Conservation (phyloP, 2,329 filamentous ascomycete genomes). For the Exophiala calicioides region DNA sequence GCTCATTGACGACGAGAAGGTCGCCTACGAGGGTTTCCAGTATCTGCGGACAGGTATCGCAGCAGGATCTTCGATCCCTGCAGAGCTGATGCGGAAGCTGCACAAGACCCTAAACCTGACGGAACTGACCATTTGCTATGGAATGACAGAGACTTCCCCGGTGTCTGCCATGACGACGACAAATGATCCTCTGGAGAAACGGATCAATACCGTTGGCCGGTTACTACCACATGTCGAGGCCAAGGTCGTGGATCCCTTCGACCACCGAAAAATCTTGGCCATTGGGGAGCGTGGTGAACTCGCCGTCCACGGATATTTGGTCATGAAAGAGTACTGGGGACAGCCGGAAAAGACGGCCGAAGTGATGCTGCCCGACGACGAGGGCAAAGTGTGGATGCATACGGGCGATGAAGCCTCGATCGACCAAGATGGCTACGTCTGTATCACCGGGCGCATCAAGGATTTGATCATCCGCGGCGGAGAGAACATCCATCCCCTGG, state of each 20-base stretch:
- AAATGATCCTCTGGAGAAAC: constrained; percentile 69
- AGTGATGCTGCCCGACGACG: constrained; percentile 53
- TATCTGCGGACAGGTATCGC: constrained; percentile 85
- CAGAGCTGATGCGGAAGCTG: constrained; percentile 63
- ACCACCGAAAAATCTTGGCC: constrained; percentile 61
- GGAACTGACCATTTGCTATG: constrained; percentile 90
- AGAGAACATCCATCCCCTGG: constrained; percentile 93
- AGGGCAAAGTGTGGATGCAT: constrained; percentile 75
- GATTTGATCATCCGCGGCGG: constrained; percentile 93
- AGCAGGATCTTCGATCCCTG: constrained; percentile 81
- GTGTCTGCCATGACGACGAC: constrained; percentile 77
- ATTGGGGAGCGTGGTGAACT: constrained; percentile 74
- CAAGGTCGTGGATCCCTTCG: constrained; percentile 76
- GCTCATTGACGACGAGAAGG: constrained; percentile 60
- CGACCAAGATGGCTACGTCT: constrained; percentile 73
- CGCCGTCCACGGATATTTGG: constrained; percentile 77
- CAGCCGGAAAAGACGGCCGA: constrained; percentile 69
- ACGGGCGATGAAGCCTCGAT: constrained; percentile 90
- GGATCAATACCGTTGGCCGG: constrained; percentile 75
- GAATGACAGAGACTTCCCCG: constrained; percentile 86
- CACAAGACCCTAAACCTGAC: constrained; percentile 73
- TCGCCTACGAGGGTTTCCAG: constrained; percentile 58
- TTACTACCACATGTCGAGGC: constrained; percentile 78
- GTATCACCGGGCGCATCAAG: constrained; percentile 68
- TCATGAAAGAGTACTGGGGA: constrained; percentile 91